Evolutionary conservation across 2,329 filamentous ascomycete species (phyloP), one percentile per base, ranked within the genome.

Genomic region (Epichloe scottii): DNA sequence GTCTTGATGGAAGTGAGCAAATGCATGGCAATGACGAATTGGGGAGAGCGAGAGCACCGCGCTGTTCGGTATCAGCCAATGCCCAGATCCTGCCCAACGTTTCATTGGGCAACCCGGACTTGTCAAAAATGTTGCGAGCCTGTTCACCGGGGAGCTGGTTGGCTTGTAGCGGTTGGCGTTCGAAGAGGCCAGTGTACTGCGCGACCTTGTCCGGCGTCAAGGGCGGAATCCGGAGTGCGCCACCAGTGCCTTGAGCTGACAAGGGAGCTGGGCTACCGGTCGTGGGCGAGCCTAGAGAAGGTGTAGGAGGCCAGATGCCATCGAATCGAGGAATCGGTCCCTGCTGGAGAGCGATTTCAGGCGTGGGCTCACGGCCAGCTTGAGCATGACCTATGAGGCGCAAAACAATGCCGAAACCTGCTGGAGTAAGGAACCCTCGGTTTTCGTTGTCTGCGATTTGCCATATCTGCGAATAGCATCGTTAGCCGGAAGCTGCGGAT

Each of bases 1-100:
- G 83, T 85, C 73, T 95, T 95, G 70, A 88, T 89, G 12, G 89
- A 95, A 14, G 89, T 91, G 55, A 98, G 76, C 54, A 98, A 74
- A 67, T 98, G 93, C 93, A 98, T 98, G 44, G 93, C 93, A 62
- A 98, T 94, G 63, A 95, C 87, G 65, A 98, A 98, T 61, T 97
- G 14, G 89, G 91, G 59, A 84, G 77, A 52, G 90, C 86, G 37
- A 98, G 76, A 34, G 85, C 82, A 48, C 93, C 93, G 49, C 90
- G 82, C 69, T 95, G 89, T 68, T 96, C 90, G 0, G 89, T 93
- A 65, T 98, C 93, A 21, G 90, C 86, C 54, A 98, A 77, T 60
- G 87, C 89, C 93, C 93, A 98, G 71, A 98, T 96, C 58, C 86
- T 83, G n/a, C 90, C 90, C 34, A 98, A 76, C 11, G 87, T 78